Evolutionary conservation across 2,329 filamentous ascomycete species (phyloP).

Genomic region (Hymenoscyphus infarciens): DNA sequence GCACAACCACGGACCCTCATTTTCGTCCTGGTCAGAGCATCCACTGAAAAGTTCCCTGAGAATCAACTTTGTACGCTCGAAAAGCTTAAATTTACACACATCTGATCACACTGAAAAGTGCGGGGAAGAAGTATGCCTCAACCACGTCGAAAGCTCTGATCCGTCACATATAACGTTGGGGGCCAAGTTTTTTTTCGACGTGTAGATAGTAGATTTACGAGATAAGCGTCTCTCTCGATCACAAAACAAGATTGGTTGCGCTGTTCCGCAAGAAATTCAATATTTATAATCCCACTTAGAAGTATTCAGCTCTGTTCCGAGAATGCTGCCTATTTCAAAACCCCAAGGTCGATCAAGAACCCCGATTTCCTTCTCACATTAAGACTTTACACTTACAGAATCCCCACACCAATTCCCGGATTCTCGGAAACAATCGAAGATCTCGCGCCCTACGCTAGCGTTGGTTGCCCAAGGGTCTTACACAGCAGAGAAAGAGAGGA

Average conservation of each 20-base stretch:
- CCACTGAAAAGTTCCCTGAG: neutral
- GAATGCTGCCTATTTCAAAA: neutral
- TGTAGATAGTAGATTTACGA: neutral
- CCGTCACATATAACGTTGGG: neutral
- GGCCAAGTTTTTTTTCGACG: neutral
- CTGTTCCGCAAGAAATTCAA: neutral
- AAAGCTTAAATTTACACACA: neutral
- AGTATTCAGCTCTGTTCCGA: neutral
- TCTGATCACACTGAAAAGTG: neutral
- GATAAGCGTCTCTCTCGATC: neutral
- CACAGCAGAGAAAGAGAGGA: neutral
- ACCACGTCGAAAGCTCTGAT: neutral
- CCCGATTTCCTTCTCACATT: neutral
- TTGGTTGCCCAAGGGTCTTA: neutral
- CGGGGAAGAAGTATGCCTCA: neutral
- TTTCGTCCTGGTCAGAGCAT: neutral
- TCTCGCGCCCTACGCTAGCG: neutral
- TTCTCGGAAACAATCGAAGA: neutral
- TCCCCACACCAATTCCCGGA: neutral
- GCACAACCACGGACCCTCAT: neutral
- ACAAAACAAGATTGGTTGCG: neutral
- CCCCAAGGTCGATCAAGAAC: neutral
- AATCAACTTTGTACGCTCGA: neutral
- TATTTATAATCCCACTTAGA: neutral
- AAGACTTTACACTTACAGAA: neutral